phyloP scores from a whole-genome alignment of 495 filamentous ascomycete species.

The Aspergillus cavernicola region DNA sequence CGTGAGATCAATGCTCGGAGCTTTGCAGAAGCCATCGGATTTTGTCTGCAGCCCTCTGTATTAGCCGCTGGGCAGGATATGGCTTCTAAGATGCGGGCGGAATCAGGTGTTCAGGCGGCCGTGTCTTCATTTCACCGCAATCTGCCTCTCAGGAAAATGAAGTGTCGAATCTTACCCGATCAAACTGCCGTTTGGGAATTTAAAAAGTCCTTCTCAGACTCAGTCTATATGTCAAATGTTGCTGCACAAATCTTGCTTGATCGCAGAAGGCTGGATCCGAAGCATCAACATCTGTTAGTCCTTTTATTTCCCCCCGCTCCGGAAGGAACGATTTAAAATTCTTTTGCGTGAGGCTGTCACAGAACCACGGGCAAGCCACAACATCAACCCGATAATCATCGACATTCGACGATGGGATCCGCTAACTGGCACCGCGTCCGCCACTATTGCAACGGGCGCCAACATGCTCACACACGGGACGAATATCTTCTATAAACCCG shows the following conservation, averaged over 20 bases:
- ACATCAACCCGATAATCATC: constrained; percentile 25
- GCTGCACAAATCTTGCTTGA: constrained; percentile 63
- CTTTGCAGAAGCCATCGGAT: constrained; percentile 58
- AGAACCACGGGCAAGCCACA: constrained; percentile 8
- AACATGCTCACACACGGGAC: constrained; percentile 22
- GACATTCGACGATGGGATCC: constrained; percentile 39
- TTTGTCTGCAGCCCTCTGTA: constrained; percentile 54
- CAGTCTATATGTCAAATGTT: constrained; percentile 62
- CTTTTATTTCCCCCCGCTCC: too few species aligned
- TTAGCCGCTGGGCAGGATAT: constrained; percentile 54
- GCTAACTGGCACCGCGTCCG: constrained; percentile 40
- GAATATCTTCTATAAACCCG: constrained; percentile 31
- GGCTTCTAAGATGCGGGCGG: constrained; percentile 56
- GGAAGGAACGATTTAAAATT: too few species aligned
- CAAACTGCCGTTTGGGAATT: constrained; percentile 56
- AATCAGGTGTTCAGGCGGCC: constrained; percentile 66
- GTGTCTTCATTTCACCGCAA: constrained; percentile 54
- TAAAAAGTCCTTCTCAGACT: too few species aligned
- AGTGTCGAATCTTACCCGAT: constrained; percentile 56
- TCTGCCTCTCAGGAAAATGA: constrained; percentile 50
- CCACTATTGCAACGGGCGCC: constrained; percentile 20
- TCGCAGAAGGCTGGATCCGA: too few species aligned
- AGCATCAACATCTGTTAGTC: too few species aligned
- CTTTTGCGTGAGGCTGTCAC: neutral
- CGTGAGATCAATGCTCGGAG: constrained; percentile 61